A percentile compares a stretch with the other conserved stretches of the same genome.
phyloP scores from a whole-genome alignment of 176 grass and related monocot species.

The Secale cereale region DNA sequence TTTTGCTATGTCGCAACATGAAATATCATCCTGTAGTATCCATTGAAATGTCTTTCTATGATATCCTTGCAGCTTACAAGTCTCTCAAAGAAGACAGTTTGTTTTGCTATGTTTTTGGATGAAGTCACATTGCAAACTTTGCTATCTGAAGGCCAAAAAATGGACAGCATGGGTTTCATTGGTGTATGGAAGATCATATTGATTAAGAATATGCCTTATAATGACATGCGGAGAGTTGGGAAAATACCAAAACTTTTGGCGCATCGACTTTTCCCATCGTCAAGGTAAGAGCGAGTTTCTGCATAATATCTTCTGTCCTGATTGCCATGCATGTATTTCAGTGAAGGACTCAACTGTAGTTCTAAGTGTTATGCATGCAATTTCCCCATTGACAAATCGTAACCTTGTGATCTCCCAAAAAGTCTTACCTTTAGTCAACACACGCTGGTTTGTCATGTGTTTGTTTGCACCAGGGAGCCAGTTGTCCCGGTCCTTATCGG shows the following conservation, averaged over 20 bases:
- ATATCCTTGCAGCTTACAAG: conserved; percentile 71
- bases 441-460: neutral
- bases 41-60: conserved; percentile 19
- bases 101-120: conserved; percentile 99
- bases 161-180: conserved; percentile 71
- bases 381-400: neutral
- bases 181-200: conserved; percentile 95
- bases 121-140: conserved; percentile 81
- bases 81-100: conserved; percentile 95
- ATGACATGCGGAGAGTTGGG: conserved; percentile 94
- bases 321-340: neutral
- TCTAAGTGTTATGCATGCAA: neutral
- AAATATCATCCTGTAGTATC: neutral
- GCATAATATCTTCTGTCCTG: conserved; percentile 9
- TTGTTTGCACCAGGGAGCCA: neutral
- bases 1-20: neutral
- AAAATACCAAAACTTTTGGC: conserved; percentile 97
- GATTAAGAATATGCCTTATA: conserved; percentile 87
- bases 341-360: neutral
- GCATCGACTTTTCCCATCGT: conserved; percentile 86
- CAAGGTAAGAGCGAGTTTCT: conserved; percentile 60
- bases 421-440: neutral
- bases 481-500: neutral
- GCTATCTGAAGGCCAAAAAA: conserved; percentile 87
- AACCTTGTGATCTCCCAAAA: neutral